Evolutionary conservation across 495 filamentous ascomycete species (phyloP).

Genomic region (Podospora didyma): DNA sequence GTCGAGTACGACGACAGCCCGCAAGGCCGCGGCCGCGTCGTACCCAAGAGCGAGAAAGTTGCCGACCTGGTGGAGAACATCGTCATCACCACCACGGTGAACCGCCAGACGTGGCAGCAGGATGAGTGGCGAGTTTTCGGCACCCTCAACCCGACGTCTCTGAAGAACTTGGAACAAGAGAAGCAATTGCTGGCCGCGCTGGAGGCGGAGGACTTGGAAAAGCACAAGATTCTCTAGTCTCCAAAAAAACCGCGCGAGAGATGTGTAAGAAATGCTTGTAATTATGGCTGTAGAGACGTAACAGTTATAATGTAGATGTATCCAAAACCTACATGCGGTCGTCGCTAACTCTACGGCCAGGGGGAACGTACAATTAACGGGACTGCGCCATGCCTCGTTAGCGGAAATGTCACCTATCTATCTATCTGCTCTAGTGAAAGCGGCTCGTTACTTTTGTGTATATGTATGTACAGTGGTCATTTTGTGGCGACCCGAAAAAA

Average conservation of each 20-base stretch:
- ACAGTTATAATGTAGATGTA: no score
- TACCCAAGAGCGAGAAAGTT: conserved; percentile 49
- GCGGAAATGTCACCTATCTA: no score
- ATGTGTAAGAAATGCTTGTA: no score
- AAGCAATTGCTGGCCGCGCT: conserved; percentile 8
- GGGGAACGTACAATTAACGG: no score
- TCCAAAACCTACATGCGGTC: no score
- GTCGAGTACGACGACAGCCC: conserved; percentile 31
- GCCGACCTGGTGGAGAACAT: conserved; percentile 71
- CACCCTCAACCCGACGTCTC: conserved; percentile 56
- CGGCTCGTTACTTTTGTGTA: no score
- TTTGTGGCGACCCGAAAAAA: no score
- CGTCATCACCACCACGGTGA: conserved; percentile 62
- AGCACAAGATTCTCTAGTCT: not conserved
- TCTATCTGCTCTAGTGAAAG: no score
- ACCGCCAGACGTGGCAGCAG: conserved; percentile 46
- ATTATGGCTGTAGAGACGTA: no score
- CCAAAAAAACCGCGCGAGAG: not conserved
- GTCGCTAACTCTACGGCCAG: no score
- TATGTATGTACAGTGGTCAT: no score
- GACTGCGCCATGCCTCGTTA: no score
- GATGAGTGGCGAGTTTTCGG: conserved; percentile 76
- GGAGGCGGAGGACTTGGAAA: not conserved
- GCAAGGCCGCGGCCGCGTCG: conserved; percentile 19
- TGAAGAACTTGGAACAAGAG: conserved; percentile 39